Evolutionary conservation across 306 rosid species (phyloP).

Genomic region (Ceratonia siliqua): DNA sequence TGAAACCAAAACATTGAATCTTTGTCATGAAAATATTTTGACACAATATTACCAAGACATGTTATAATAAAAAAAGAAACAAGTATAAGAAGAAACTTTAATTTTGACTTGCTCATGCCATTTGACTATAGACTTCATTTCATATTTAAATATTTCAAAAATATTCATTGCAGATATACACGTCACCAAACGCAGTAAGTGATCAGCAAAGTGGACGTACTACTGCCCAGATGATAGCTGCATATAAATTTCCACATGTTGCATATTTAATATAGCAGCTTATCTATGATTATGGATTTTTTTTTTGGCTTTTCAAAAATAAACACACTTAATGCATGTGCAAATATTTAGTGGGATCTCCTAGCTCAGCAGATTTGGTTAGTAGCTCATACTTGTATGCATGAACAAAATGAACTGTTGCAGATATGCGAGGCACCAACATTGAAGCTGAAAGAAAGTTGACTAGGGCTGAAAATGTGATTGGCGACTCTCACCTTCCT

Average conservation of each 20-base stretch:
- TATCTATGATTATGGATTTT: background rate
- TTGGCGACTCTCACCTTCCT: constrained; percentile 72
- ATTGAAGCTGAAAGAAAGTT: constrained; percentile 20
- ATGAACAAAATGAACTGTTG: constrained; percentile 25
- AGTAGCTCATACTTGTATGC: background rate
- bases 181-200: background rate
- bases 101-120: constrained; percentile 17
- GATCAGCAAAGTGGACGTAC: background rate
- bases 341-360: constrained; percentile 7
- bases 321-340: background rate
- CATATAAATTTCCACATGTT: background rate
- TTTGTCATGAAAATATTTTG: constrained; percentile 32
- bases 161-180: constrained; percentile 17
- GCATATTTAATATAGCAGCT: constrained; percentile 12
- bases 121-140: constrained; percentile 18
- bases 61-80: background rate
- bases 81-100: constrained; percentile 7
- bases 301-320: background rate
- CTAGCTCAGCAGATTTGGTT: constrained; percentile 14
- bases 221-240: background rate
- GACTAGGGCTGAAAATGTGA: constrained; percentile 11
- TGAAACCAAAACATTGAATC: constrained; percentile 36
- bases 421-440: constrained; percentile 3
- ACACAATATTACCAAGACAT: constrained; percentile 14
- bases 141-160: background rate